These are phyloP conservation scores for Codiaeum variegatum DNA, from an alignment of 441 rosid genomes.

Conservation along the genomic window DNA sequence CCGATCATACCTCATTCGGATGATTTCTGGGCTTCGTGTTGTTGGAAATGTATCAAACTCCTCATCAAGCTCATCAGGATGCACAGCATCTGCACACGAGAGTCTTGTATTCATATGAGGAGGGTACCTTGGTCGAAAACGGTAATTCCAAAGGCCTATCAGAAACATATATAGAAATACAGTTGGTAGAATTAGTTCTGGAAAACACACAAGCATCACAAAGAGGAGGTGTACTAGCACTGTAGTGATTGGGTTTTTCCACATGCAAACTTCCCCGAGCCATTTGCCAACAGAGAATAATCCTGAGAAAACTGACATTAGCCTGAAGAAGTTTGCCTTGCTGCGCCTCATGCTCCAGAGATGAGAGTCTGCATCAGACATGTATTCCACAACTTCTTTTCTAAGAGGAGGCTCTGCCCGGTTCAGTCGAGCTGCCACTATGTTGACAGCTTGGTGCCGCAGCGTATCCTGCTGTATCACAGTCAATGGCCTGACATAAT, in stretches of 20 bases:
- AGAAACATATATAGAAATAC: conserved; percentile 68
- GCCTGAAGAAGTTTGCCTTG: conserved; percentile 78
- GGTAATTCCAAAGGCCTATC: conserved; percentile 78
- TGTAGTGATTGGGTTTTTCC: conserved; percentile 72
- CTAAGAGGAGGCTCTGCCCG: conserved; percentile 87
- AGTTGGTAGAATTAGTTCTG: conserved; percentile 77
- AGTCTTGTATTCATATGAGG: conserved; percentile 80
- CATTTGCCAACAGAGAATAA: conserved; percentile 52
- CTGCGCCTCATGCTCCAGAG: conserved; percentile 96
- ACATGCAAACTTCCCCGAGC: conserved; percentile 77
- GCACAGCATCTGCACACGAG: conserved; percentile 60
- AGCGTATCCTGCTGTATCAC: conserved; percentile 75
- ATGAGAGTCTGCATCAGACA: conserved; percentile 80
- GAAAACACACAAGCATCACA: conserved; percentile 59
- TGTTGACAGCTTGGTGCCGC: conserved; percentile 69
- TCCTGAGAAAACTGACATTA: conserved; percentile 67
- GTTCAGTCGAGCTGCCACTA: conserved; percentile 79
- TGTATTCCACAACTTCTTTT: conserved; percentile 78
- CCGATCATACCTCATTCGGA: conserved; percentile 75
- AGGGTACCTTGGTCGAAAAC: conserved; percentile 63
- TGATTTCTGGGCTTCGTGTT: conserved; percentile 35
- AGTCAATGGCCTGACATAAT: conserved; percentile 63
- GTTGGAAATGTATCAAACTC: conserved; percentile 84
- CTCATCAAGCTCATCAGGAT: conserved; percentile 82
- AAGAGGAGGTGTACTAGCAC: conserved; percentile 56